phyloP scores from a whole-genome alignment of 345 rosid species.

The Rhizophora mangle region DNA sequence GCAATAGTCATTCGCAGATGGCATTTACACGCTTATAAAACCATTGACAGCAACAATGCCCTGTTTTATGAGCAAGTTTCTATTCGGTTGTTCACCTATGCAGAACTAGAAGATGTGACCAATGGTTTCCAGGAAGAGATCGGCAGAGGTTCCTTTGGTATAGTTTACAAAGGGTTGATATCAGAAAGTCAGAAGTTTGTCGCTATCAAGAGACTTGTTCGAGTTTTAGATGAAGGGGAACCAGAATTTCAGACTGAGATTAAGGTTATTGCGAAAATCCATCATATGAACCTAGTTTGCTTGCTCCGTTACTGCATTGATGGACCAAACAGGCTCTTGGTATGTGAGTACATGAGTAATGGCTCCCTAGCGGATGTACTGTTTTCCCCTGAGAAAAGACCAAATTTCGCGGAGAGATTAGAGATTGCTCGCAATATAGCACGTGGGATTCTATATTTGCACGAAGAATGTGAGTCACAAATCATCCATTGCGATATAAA shows the following conservation, averaged over 20 bases:
- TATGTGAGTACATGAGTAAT: too few species aligned
- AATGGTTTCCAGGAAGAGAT: conserved; percentile 27
- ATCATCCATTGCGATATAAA: conserved; percentile 39
- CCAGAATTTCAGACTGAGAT: too few species aligned
- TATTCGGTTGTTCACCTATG: conserved; percentile 16
- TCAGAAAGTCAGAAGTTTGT: too few species aligned
- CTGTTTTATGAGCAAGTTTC: conserved; percentile 8
- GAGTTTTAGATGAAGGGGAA: too few species aligned
- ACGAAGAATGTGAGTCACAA: conserved; percentile 30
- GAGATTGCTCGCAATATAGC: conserved; percentile 28
- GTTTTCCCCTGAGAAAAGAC: conserved; percentile 14
- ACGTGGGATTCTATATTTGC: conserved; percentile 26
- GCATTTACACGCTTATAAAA: conserved; percentile 12
- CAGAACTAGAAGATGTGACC: conserved; percentile 21
- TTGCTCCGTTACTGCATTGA: too few species aligned
- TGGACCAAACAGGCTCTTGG: too few species aligned
- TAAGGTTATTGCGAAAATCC: too few species aligned
- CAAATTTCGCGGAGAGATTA: conserved; percentile 19
- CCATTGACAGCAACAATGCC: neutral
- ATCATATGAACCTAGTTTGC: too few species aligned
- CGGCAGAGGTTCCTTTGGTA: conserved; percentile 34
- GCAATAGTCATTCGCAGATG: conserved; percentile 6
- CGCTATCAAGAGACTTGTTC: too few species aligned
- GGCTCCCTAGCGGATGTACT: conserved; percentile 25
- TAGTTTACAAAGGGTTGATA: too few species aligned